Evolutionary conservation across 2,329 filamentous ascomycete genomes (phyloP).

Genomic region (Simplicillium aogashimaense): DNA sequence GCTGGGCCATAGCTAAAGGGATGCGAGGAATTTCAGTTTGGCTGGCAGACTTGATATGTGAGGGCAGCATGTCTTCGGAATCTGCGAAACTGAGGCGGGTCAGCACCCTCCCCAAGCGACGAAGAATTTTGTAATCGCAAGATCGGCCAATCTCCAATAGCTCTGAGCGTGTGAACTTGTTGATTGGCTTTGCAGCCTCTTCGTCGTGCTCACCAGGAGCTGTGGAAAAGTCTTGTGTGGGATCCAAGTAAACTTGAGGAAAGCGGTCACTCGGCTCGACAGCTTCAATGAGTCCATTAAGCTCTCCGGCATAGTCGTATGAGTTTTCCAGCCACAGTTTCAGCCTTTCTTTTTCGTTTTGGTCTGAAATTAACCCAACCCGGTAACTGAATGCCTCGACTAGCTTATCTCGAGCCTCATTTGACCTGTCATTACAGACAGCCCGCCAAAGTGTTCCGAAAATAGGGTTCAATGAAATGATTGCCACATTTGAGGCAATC

Average conservation of each 20-base stretch:
- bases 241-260: slow-evolving; percentile 39
- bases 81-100: slow-evolving; percentile 34
- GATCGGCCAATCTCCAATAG: slow-evolving; percentile 41
- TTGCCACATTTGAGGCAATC: too few relatives aligned
- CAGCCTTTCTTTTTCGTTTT: slow-evolving; percentile 25
- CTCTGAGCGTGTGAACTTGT: slow-evolving; percentile 32
- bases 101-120: slow-evolving; percentile 34
- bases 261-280: slow-evolving; percentile 28
- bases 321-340: slow-evolving; percentile 39
- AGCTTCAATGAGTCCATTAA: slow-evolving; percentile 23
- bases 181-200: slow-evolving; percentile 16
- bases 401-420: too few relatives aligned
- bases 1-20: slow-evolving; percentile 28
- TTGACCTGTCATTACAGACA: too few relatives aligned
- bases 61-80: slow-evolving; percentile 28
- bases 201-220: too few relatives aligned
- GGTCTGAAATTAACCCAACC: slow-evolving; percentile 23
- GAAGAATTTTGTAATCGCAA: slow-evolving; percentile 36
- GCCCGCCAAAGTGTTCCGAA: too few relatives aligned
- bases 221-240: slow-evolving; percentile 27
- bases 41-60: slow-evolving; percentile 24
- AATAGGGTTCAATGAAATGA: too few relatives aligned
- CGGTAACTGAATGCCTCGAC: slow-evolving; percentile 28
- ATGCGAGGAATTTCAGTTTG: slow-evolving; percentile 26
- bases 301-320: slow-evolving; percentile 36